Percentiles rank a stretch among this genome's conserved stretches.
phyloP scores from a whole-genome alignment of 2,329 filamentous ascomycete genomes.

The Metarhizium sp. region DNA sequence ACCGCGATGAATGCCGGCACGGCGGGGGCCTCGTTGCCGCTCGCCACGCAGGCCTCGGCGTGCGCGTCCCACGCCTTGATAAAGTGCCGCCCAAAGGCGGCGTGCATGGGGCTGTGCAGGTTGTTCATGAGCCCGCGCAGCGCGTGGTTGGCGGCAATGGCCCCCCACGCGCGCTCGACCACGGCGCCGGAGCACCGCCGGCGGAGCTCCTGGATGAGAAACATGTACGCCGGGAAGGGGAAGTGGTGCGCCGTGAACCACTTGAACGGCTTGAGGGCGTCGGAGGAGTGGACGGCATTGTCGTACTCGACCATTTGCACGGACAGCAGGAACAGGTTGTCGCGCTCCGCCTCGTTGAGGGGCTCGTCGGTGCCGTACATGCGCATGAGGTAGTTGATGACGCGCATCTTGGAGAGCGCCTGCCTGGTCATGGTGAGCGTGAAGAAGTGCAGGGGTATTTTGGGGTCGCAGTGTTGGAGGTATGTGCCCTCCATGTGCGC shows the following conservation, averaged over 20 bases:
- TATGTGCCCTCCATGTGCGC: constrained; percentile 47
- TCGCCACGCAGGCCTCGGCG: constrained; percentile 34
- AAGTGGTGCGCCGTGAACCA: constrained; percentile 54
- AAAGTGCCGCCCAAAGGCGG: constrained; percentile 47
- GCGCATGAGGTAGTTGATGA: constrained; percentile 43
- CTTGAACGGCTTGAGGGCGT: constrained; percentile 40
- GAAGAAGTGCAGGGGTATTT: constrained; percentile 50
- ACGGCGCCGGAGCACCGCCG: constrained; percentile 42
- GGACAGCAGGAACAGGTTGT: constrained; percentile 43
- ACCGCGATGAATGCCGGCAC: constrained; percentile 38
- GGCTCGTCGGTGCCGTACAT: constrained; percentile 30
- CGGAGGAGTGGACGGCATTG: constrained; percentile 42
- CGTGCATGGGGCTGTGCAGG: constrained; percentile 45
- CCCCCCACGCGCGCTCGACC: constrained; percentile 49
- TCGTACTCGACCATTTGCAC: constrained; percentile 52
- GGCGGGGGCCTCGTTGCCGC: constrained; percentile 29
- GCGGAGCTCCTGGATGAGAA: constrained; percentile 46
- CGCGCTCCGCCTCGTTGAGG: constrained; percentile 37
- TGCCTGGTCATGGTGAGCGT: constrained; percentile 48
- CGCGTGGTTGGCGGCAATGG: constrained; percentile 46
- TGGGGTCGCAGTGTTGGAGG: constrained; percentile 45
- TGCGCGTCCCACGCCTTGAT: constrained; percentile 55
- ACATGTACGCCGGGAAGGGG: constrained; percentile 53
- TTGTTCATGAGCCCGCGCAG: constrained; percentile 39
- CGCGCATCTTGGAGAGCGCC: constrained; percentile 46